Base-by-base conservation (phyloP, 2,329 filamentous ascomycete species). In the Sporothrix euskadiensis region DNA sequence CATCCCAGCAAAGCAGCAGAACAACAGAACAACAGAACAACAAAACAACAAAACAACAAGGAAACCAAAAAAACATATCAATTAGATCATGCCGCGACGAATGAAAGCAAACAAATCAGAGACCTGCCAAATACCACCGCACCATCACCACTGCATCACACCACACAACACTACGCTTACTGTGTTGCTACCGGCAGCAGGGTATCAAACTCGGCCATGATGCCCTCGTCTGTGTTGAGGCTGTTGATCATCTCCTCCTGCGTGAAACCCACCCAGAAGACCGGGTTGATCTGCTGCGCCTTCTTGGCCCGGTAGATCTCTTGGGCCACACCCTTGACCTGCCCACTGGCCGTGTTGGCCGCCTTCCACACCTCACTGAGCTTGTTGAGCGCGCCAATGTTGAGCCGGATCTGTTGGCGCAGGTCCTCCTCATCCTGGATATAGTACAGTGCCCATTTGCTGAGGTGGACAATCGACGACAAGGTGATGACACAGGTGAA, bases 401-500 rank as follows among this genome's bases (percentile, higher is more conserved):
- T 94, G 16, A 97, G 87, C 0, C 91, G 88, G 71, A 97, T 91
- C 77, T 89, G 90, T 81, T 94, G 92, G 75, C 90, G 91, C 76
- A 91, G 85, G 78, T 88, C 88, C 75, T 90, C 90, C 78, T 90
- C 89, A 77, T 89, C 87, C 75, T 86, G 85, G 65, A 90, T 84
- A 71, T 87, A 88, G 79, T 88, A 88, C 26, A 90, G 84, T 71
- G 84, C 90, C 89, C 93, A 97, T 75, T 92, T 92, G 72, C 91
- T 93, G 32, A 97, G 85, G 78, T 96, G 92, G 4, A 95, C 91
- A 77, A 94, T 92, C 7, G 92, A 93, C 22, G 91, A 92, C 71
- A 95, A 84, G 1, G 92, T 92, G 69, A 96, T 84, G 54, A 92
- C 90, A 79, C 93, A 96, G 47, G 91, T 92, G 83, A 96, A 94